Evolutionary conservation across 2,329 filamentous ascomycete species (phyloP).

Genomic region (Coniochaeta ligniaria): DNA sequence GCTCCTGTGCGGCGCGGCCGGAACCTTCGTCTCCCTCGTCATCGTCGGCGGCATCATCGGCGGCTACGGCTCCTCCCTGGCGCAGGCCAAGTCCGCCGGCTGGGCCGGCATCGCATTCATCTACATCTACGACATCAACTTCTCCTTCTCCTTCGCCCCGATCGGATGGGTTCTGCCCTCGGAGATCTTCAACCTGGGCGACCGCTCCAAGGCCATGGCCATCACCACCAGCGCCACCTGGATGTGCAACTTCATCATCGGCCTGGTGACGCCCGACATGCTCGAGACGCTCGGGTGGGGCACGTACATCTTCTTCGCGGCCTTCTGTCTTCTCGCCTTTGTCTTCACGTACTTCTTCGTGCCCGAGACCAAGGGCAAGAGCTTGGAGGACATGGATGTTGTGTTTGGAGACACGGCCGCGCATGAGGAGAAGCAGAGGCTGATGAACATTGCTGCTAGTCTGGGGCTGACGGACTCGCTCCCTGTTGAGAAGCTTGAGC

Average conservation of each 20-base stretch:
- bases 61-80: conserved; percentile 37
- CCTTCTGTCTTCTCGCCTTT: conserved; percentile 39
- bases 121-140: conserved; percentile 34
- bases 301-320: conserved; percentile 47
- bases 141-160: conserved; percentile 30
- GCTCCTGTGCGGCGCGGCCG: conserved; percentile 48
- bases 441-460: conserved; percentile 7
- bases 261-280: conserved; percentile 49
- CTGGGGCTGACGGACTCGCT: conserved; percentile 1
- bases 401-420: conserved; percentile 21
- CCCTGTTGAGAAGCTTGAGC: background rate
- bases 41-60: conserved; percentile 38
- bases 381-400: conserved; percentile 42
- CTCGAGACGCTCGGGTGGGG: conserved; percentile 37
- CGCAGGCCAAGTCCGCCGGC: conserved; percentile 38
- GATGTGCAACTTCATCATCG: conserved; percentile 48
- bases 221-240: conserved; percentile 49
- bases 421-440: conserved; percentile 16
- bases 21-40: conserved; percentile 52
- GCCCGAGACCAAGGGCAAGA: conserved; percentile 41
- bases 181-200: conserved; percentile 48
- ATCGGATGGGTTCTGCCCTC: conserved; percentile 48
- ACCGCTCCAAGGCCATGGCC: conserved; percentile 48
- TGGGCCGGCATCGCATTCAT: conserved; percentile 52
- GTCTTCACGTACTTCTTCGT: conserved; percentile 42